Evolutionary conservation across 176 grass and related monocot genomes (phyloP).

Genomic region (Microstegium vimineum): DNA sequence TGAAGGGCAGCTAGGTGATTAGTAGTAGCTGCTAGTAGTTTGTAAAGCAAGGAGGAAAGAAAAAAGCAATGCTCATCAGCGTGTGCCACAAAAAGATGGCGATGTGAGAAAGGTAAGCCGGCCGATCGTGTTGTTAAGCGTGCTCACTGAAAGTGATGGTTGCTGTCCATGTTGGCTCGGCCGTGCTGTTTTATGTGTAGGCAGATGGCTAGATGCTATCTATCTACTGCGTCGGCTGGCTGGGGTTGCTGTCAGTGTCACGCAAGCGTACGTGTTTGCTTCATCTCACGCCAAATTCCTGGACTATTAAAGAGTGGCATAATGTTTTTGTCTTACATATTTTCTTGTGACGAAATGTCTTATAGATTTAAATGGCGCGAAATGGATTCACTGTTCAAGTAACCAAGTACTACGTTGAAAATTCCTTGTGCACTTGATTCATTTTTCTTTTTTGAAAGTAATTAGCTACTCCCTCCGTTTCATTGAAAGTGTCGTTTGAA

Average conservation of each 20-base stretch:
- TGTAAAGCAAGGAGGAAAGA: constrained; percentile 8
- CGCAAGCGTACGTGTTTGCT: neutral
- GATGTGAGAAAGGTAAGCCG: neutral
- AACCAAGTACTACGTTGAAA: neutral
- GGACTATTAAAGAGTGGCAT: neutral
- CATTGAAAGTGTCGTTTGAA: too few relatives aligned
- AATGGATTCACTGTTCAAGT: neutral
- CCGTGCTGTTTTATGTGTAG: neutral
- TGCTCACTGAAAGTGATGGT: constrained; percentile 36
- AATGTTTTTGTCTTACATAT: neutral
- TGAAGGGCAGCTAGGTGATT: constrained; percentile 31
- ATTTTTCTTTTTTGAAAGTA: neutral
- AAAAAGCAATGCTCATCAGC: neutral
- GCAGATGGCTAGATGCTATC: constrained; percentile 33
- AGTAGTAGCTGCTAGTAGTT: neutral
- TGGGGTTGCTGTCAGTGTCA: neutral
- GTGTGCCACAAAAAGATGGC: constrained; percentile 1
- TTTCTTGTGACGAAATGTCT: neutral
- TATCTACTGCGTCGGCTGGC: neutral
- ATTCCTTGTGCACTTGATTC: neutral
- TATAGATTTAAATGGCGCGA: too few relatives aligned
- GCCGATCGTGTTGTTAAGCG: neutral
- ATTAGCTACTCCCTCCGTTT: too few relatives aligned
- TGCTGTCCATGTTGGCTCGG: neutral
- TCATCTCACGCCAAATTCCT: constrained; percentile 1